Percentiles rank a stretch among this genome's conserved stretches.
Conservation (phyloP, 805 yeast genomes). For the Scheffersomyces stipitis region DNA sequence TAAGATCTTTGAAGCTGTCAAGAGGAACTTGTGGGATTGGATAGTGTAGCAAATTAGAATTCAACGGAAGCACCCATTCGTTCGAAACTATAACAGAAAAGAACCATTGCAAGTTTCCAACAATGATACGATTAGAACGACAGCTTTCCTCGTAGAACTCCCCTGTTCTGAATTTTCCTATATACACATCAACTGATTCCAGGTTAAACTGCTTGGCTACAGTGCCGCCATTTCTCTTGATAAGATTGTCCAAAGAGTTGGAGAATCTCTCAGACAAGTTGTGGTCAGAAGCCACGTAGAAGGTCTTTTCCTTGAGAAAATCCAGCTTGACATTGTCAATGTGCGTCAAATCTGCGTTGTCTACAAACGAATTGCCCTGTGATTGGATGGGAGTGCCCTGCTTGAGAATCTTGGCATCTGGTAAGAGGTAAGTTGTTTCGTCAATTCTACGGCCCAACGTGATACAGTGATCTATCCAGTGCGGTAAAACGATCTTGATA, state of each 20-base stretch:
- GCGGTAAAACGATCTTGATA: constrained; percentile 67
- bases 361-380: constrained; percentile 5
- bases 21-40: constrained; percentile 61
- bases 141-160: constrained; percentile 50
- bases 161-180: constrained; percentile 67
- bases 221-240: constrained; percentile 56
- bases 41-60: constrained; percentile 60
- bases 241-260: constrained; percentile 41
- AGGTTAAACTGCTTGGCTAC: constrained; percentile 26
- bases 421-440: constrained; percentile 54
- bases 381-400: not conserved
- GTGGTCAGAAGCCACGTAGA: constrained; percentile 58
- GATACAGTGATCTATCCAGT: constrained; percentile 77
- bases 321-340: constrained; percentile 8
- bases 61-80: constrained; percentile 55
- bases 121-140: constrained; percentile 37
- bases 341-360: constrained; percentile 10
- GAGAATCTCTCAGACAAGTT: constrained; percentile 46
- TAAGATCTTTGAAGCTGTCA: constrained; percentile 51
- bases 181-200: constrained; percentile 37
- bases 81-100: constrained; percentile 60
- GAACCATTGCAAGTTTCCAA: constrained; percentile 76
- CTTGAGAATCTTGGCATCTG: constrained; percentile 18
- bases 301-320: constrained; percentile 44
- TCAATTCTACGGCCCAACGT: constrained; percentile 49